These are phyloP conservation scores for Plasmopara viticola DNA, from an alignment of 352 stramenopile genomes.

Conservation along the genomic window DNA sequence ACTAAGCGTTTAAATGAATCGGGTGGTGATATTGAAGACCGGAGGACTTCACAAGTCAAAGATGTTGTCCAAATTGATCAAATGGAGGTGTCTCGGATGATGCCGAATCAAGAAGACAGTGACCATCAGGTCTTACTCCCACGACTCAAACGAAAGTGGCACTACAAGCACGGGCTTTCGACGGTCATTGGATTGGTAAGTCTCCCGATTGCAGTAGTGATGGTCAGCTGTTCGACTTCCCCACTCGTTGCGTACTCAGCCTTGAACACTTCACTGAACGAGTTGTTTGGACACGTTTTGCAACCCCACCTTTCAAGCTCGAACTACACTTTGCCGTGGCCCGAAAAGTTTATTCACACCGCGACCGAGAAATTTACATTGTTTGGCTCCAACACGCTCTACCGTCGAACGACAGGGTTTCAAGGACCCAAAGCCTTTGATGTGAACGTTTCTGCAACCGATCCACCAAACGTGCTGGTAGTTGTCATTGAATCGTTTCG, in stretches of 20 bases:
- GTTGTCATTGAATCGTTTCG: conserved; percentile 51
- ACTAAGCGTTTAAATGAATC: background rate
- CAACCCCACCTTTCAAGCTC: background rate
- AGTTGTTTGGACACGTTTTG: conserved; percentile 21
- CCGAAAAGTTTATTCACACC: conserved; percentile 16
- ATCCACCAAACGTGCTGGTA: conserved; percentile 47
- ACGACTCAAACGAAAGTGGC: no score
- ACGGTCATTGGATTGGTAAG: conserved; percentile 7
- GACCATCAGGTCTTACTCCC: no score
- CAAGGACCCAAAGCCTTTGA: conserved; percentile 36
- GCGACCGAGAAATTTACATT: conserved; percentile 39
- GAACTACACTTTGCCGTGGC: background rate
- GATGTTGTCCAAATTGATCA: background rate
- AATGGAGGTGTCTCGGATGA: background rate
- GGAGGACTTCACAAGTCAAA: background rate
- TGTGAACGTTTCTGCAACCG: conserved; percentile 23
- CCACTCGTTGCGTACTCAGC: conserved; percentile 27
- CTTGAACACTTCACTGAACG: conserved; percentile 39
- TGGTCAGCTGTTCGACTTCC: conserved; percentile 12
- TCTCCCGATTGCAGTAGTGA: conserved; percentile 13
- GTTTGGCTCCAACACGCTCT: conserved; percentile 36
- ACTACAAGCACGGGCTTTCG: no score
- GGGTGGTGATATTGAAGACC: background rate
- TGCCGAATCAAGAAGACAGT: no score
- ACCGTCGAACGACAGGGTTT: conserved; percentile 34